Percentiles rank a stretch among this genome's conserved stretches.
Evolutionary conservation across 2,329 filamentous ascomycete species (phyloP).

Genomic region (Lasiodiplodia theobromae): DNA sequence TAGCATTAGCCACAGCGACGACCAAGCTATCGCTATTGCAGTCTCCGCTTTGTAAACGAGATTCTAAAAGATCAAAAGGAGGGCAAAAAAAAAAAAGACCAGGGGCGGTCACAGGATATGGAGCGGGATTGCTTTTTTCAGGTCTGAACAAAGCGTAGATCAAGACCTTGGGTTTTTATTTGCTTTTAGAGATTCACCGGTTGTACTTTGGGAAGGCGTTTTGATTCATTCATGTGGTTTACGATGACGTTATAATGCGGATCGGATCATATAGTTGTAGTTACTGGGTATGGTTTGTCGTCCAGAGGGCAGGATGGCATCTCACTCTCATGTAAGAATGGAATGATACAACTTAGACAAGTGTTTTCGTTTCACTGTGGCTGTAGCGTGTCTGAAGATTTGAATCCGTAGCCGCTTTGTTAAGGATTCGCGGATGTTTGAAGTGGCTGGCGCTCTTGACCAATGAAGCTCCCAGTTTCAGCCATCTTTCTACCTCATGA

Average conservation of each 20-base stretch:
- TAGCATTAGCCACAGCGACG: constrained; percentile 95
- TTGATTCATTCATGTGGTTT: not conserved
- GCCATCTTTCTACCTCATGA: not conserved
- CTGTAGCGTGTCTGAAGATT: not conserved
- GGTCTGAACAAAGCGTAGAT: constrained; percentile 23
- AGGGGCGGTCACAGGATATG: constrained; percentile 1
- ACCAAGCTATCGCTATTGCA: constrained; percentile 92
- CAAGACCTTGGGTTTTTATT: constrained; percentile 2
- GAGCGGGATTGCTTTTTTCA: not conserved
- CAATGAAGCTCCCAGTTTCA: not conserved
- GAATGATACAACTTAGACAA: not conserved
- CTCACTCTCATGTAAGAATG: constrained; percentile 1
- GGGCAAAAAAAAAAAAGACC: constrained; percentile 23
- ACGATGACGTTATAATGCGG: constrained; percentile 22
- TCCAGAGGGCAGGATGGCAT: constrained; percentile 25
- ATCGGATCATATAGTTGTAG: not conserved
- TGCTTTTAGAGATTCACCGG: constrained; percentile 23
- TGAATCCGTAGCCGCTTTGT: not conserved
- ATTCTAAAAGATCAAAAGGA: not conserved
- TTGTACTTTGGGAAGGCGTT: constrained; percentile 18
- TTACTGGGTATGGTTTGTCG: not conserved
- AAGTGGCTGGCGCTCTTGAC: not conserved
- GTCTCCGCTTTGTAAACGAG: constrained; percentile 74
- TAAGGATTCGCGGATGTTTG: not conserved
- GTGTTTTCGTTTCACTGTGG: not conserved